Base-by-base conservation (phyloP, 768 basidiomycete genomes). In the Agaricus sinodeliciosus region DNA sequence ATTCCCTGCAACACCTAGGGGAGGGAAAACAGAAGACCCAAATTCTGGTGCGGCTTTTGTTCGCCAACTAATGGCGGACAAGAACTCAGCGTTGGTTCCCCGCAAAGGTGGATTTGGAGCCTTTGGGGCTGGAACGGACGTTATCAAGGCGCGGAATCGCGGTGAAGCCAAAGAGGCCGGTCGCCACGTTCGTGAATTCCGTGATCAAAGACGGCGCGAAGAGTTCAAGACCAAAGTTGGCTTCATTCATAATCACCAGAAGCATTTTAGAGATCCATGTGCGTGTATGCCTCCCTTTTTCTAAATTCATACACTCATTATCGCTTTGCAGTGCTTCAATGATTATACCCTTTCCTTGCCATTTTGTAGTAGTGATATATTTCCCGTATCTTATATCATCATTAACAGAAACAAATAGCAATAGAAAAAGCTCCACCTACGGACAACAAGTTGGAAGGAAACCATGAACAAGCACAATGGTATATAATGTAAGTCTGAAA, bases 161-260 rank as follows among this genome's bases (percentile, higher is more conserved):
- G 96, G 96, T 2, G 95, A 98, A 71, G 96, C 96, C 12, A 80
- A 80, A 58, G 87, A 97, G 67, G 95, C 95, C 18, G 91, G 86
- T 12, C 78, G 90, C 43, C 90, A 94, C 67, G 79, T 90, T 1
- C 75, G 83, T 50, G 87, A 93, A 62, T 89, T 87, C 71, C 76
- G 87, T 57, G 94, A 96, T 64, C 83, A 88, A 64, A 80, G 74
- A 60, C 74, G 81, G 47, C 78, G 80, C 55, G 88, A 95, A 63
- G 80, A 86, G 34, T 93, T 92, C 77, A 91, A 84, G 71, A 92
- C 91, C 5, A 82, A 78, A 56, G 79, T 95, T 11, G 91, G 71
- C 0, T 90, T 85, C 65, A 79, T 81, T 28, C 77, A 84, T 64
- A 97, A 97, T 67, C 74, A 68, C 60, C 95, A 98, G 65, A 95